Evolutionary conservation across 352 stramenopile genomes (phyloP).

Genomic region (Phytophthora cactorum): DNA sequence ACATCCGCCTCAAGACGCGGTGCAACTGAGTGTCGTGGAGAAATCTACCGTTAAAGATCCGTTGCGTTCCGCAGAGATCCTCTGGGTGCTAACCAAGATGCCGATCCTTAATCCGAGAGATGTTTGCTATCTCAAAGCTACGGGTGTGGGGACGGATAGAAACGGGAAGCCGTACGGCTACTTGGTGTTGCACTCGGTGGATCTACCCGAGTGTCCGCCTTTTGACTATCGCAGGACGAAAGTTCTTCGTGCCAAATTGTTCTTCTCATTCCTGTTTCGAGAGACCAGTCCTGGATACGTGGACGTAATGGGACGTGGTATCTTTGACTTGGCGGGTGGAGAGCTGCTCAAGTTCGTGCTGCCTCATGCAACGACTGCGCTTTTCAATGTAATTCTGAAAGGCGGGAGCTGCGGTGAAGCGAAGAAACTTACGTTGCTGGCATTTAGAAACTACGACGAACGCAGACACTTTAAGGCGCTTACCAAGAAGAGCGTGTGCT

Average conservation of each 20-base stretch:
- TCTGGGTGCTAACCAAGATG: slow-evolving; percentile 49
- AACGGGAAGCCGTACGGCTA: slow-evolving; percentile 48
- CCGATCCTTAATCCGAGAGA: slow-evolving; percentile 43
- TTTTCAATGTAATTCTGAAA: slow-evolving; percentile 39
- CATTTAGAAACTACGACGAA: slow-evolving; percentile 16
- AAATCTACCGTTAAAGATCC: slow-evolving; percentile 35
- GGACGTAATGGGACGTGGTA: slow-evolving; percentile 41
- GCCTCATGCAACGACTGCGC: slow-evolving; percentile 25
- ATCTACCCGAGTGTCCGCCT: slow-evolving; percentile 39
- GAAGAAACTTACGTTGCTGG: slow-evolving; percentile 57
- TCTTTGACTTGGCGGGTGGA: slow-evolving; percentile 47
- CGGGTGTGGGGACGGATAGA: slow-evolving; percentile 36
- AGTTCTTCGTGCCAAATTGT: slow-evolving; percentile 43
- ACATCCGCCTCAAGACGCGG: slow-evolving; percentile 28
- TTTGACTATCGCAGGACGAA: slow-evolving; percentile 41
- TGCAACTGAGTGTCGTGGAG: slow-evolving; percentile 44
- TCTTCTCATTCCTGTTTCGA: slow-evolving; percentile 46
- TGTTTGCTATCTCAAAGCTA: slow-evolving; percentile 51
- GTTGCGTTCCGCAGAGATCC: slow-evolving; percentile 45
- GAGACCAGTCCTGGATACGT: slow-evolving; percentile 35
- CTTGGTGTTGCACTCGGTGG: slow-evolving; percentile 47
- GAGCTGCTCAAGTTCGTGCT: slow-evolving; percentile 37
- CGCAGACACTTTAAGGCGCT: slow-evolving; percentile 11
- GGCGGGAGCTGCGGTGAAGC: slow-evolving; percentile 37
- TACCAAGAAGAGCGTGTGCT: slow-evolving; percentile 38